Conservation (phyloP, 148 eudicot genomes). For the Bassia scoparia region DNA sequence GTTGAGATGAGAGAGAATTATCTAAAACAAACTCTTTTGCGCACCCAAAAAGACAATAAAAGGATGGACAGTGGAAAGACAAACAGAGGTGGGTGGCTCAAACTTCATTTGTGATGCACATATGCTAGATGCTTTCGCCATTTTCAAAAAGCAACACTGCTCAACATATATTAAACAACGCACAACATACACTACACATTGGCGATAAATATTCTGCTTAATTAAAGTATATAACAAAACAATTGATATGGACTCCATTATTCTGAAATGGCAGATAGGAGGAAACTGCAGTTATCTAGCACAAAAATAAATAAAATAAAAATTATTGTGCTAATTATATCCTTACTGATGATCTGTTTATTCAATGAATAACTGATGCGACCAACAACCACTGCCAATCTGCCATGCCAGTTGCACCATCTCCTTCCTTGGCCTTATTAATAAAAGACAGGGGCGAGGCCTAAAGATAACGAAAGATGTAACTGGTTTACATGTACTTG, state of each 20-base stretch:
- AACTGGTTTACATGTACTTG: background rate
- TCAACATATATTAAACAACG: background rate
- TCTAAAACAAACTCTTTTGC: too few species aligned
- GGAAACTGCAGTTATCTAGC: too few species aligned
- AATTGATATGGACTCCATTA: background rate
- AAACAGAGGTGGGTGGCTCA: background rate
- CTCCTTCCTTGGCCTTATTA: background rate
- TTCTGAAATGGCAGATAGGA: background rate
- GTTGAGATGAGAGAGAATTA: background rate
- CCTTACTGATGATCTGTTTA: background rate
- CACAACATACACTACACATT: background rate
- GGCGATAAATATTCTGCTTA: background rate
- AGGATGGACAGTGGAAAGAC: background rate
- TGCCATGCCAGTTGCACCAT: background rate
- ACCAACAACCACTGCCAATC: too few species aligned
- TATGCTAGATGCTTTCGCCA: constrained; percentile 8
- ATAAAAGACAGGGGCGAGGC: background rate
- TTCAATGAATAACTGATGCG: background rate
- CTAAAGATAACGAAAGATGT: background rate
- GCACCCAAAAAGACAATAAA: background rate
- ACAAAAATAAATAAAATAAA: background rate
- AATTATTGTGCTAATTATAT: background rate
- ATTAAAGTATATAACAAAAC: background rate
- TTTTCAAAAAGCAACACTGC: background rate
- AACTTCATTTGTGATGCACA: background rate